Evolutionary conservation across 2,329 filamentous ascomycete genomes (phyloP).

Genomic region (Lecanoromycetidae sp.): DNA sequence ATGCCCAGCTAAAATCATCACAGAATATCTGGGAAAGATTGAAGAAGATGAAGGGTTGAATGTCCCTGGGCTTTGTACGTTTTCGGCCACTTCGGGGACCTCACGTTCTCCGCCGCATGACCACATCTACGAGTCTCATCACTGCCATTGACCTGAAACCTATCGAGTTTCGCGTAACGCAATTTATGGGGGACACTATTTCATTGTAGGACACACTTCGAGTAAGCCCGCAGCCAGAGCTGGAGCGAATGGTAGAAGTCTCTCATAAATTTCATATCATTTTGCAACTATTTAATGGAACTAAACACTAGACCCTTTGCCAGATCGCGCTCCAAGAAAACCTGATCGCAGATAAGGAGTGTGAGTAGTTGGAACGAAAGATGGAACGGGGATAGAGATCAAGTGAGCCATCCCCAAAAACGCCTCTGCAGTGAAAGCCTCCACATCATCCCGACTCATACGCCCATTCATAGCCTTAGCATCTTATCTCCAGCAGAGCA

Average conservation of each 20-base stretch:
- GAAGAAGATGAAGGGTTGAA: no score
- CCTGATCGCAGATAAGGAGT: conserved; percentile 11
- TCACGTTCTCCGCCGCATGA: no score
- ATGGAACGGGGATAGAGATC: conserved; percentile 5
- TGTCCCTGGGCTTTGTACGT: no score
- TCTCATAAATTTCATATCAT: neutral
- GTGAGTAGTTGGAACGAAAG: conserved; percentile 12
- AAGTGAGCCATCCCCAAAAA: conserved; percentile 1
- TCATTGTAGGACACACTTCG: no score
- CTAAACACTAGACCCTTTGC: conserved; percentile 7
- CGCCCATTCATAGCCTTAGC: conserved; percentile 5
- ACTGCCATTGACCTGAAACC: no score
- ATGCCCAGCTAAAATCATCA: no score
- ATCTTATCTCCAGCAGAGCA: conserved; percentile 6
- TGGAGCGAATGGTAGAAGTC: neutral
- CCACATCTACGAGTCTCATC: no score
- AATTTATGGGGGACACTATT: no score
- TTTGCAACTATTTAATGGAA: neutral
- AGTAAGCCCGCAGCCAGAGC: no score
- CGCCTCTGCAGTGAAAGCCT: conserved; percentile 5
- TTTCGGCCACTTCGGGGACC: no score
- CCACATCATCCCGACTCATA: neutral
- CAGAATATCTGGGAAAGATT: no score
- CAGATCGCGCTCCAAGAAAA: conserved; percentile 9
- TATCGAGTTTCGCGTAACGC: no score